Evolutionary conservation across 2,329 filamentous ascomycete genomes (phyloP).

Genomic region (Periconia macrospinosa): DNA sequence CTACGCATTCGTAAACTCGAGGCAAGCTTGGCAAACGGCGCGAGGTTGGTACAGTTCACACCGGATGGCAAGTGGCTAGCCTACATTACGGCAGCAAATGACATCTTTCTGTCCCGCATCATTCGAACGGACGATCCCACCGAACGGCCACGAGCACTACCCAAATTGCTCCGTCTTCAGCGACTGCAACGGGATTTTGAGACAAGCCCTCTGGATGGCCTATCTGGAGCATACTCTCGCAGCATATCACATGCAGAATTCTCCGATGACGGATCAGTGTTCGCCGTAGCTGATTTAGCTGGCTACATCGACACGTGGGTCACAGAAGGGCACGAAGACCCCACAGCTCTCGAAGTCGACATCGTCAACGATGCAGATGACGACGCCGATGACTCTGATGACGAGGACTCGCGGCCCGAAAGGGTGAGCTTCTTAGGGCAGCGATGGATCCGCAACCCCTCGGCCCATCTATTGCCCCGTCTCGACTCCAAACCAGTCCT

Average conservation of each 20-base stretch:
- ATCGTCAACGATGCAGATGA: conserved; percentile 33
- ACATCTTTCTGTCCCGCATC: conserved; percentile 51
- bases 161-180: conserved; percentile 42
- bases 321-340: conserved; percentile 61
- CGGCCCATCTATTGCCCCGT: conserved; percentile 54
- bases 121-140: conserved; percentile 45
- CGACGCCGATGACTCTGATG: conserved; percentile 33
- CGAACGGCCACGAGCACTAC: conserved; percentile 42
- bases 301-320: conserved; percentile 89
- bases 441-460: conserved; percentile 76
- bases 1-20: conserved; percentile 73
- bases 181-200: conserved; percentile 37
- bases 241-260: conserved; percentile 76
- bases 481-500: conserved; percentile 50
- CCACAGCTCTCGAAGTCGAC: conserved; percentile 46
- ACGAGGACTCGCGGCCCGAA: conserved; percentile 51
- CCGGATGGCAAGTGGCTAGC: conserved; percentile 71
- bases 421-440: conserved; percentile 59
- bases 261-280: conserved; percentile 75
- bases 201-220: conserved; percentile 57
- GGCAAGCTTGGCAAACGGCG: conserved; percentile 66
- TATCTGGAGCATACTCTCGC: conserved; percentile 75
- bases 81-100: conserved; percentile 51
- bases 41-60: conserved; percentile 69
- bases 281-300: conserved; percentile 78